Base-by-base conservation (phyloP, 2,329 filamentous ascomycete species). In the Exophiala spinifera region DNA sequence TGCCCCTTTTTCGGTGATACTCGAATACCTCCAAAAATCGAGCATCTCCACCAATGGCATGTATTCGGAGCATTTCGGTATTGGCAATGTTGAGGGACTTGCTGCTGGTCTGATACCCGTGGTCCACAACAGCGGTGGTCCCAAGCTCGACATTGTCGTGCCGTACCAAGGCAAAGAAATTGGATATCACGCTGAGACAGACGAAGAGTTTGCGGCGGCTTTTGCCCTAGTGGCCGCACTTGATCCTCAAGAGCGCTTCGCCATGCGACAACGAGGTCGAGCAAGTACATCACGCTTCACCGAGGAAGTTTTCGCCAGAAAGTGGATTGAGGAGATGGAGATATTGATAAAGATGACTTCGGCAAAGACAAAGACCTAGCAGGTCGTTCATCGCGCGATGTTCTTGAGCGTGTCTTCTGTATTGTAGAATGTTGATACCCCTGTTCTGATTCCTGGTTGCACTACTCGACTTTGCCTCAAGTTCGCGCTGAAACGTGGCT, bases 61-160 rank as follows among this genome's bases (percentile, higher is more conserved):
- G 94, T 99, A 94, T 92, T 97, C 96, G 69, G 94, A 99, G 74
- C 94, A 99, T 71, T 99, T 99, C 69, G 94, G 94, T 19, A 99
- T 99, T 55, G 94, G 94, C 1, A 91, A 97, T 14, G 94, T 99
- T 37, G 94, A 99, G 76, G 99, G 97, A 68, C 91, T 97, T 69
- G 94, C 94, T 3, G 94, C 94, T 0, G 94, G 94, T 1, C 76
- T 99, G 54, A 91, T 99, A 53, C 85, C 87, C 4, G 91, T 99
- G 0, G 94, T 97, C 7, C 94, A 99, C 66, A 79, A 96, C 70
- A 94, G 88, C 47, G 94, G 92, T 7, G 94, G 94, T 0, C 94
- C 94, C 1, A 96, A 94, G 72, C 73, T 90, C 59, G 94, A 99
- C 68, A 99, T 99, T 62, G 92, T 97, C 14, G 82, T 90, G 8